Percentiles rank a stretch among this genome's conserved stretches.
phyloP scores from a whole-genome alignment of 345 rosid species.

The Microcos paniculata region DNA sequence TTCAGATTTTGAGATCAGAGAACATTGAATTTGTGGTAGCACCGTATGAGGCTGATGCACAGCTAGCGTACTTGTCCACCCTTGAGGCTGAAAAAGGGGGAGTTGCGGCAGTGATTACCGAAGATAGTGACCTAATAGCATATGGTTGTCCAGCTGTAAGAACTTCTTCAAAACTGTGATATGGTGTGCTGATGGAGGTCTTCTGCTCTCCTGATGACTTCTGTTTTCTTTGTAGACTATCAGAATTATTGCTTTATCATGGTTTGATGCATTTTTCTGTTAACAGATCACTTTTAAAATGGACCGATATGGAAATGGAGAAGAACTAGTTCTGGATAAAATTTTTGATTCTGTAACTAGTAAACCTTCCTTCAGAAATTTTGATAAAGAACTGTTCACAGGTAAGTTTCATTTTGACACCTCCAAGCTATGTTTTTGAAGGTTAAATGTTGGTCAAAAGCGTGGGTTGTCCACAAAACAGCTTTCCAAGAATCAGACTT shows the following conservation, averaged over 20 bases:
- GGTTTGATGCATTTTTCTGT: slow-evolving; percentile 27
- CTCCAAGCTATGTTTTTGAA: not conserved
- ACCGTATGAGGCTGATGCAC: slow-evolving; percentile 98
- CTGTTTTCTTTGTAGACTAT: not conserved
- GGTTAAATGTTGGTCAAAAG: not conserved
- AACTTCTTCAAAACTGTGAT: slow-evolving; percentile 39
- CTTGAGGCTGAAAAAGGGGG: slow-evolving; percentile 72
- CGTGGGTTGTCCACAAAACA: not conserved
- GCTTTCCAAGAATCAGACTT: not conserved
- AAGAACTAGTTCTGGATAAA: slow-evolving; percentile 60
- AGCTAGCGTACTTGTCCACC: slow-evolving; percentile 73
- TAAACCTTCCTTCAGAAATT: slow-evolving; percentile 63
- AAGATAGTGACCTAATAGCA: slow-evolving; percentile 88
- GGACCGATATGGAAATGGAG: slow-evolving; percentile 87
- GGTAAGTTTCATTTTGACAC: slow-evolving; percentile 36
- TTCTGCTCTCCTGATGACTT: slow-evolving; percentile 24
- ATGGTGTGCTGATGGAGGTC: slow-evolving; percentile 31
- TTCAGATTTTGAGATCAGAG: slow-evolving; percentile 69
- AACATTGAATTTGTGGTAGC: slow-evolving; percentile 87
- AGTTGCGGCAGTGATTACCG: slow-evolving; percentile 75
- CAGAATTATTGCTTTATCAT: slow-evolving; percentile 20
- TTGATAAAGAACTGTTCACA: slow-evolving; percentile 57
- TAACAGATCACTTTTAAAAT: slow-evolving; percentile 75
- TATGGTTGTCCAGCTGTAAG: slow-evolving; percentile 94
- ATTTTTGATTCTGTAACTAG: slow-evolving; percentile 47